Conservation (phyloP, 768 basidiomycete genomes). For the Boletus patriciae region DNA sequence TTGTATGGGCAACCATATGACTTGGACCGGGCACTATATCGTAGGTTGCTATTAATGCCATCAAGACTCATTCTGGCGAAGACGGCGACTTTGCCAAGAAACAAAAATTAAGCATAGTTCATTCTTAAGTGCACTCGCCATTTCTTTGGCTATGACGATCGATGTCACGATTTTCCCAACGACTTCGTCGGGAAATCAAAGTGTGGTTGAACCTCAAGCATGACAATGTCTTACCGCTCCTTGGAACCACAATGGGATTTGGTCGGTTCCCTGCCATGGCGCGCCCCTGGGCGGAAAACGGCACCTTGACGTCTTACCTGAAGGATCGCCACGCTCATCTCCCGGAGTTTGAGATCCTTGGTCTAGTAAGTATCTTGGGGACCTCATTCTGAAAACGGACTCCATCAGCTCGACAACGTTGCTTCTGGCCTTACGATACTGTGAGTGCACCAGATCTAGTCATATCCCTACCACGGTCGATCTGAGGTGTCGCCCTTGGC, state of each 20-base stretch:
- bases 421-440: slow-evolving; percentile 2
- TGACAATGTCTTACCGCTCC: neutral
- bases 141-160: neutral
- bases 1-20: neutral
- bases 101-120: neutral
- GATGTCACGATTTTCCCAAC: slow-evolving; percentile 5
- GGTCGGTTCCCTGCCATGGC: slow-evolving; percentile 3
- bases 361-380: neutral
- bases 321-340: neutral
- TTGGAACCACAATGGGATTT: neutral
- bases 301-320: neutral
- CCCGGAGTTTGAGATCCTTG: neutral
- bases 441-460: neutral
- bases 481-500: neutral
- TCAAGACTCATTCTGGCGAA: slow-evolving; percentile 1
- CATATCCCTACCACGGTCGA: too few relatives aligned
- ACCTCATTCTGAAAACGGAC: neutral
- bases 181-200: slow-evolving; percentile 5
- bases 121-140: neutral
- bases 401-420: neutral
- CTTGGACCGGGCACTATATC: neutral
- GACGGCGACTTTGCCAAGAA: slow-evolving; percentile 10
- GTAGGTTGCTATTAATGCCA: slow-evolving; percentile 11
- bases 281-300: neutral
- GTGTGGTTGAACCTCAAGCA: slow-evolving; percentile 1